Conservation (phyloP, 108 stramenopile genomes). For the Thalassiosira profunda region DNA sequence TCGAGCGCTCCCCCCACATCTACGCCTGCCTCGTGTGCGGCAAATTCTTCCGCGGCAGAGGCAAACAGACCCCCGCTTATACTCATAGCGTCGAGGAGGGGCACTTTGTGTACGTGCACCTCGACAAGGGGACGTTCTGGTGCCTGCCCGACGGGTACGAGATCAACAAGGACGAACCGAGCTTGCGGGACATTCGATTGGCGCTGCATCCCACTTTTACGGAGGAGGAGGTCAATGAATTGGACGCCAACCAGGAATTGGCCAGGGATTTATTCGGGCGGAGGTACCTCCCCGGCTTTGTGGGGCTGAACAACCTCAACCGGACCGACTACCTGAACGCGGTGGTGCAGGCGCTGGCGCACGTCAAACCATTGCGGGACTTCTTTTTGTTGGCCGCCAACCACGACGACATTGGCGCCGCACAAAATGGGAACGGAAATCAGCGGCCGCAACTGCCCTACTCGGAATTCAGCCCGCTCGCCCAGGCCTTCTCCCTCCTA, state of each 20-base stretch:
- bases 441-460: too few relatives aligned
- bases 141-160: constrained; percentile 98
- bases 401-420: not conserved
- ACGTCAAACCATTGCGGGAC: constrained; percentile 93
- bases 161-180: constrained; percentile 77
- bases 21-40: constrained; percentile 99
- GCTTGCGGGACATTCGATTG: constrained; percentile 84
- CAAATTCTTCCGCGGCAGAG: constrained; percentile 96
- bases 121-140: constrained; percentile 82
- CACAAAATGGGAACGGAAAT: too few relatives aligned
- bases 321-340: constrained; percentile 96
- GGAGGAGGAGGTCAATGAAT: constrained; percentile 55
- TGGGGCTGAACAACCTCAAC: constrained; percentile 95
- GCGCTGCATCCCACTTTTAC: constrained; percentile 90
- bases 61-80: constrained; percentile 94
- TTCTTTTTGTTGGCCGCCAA: constrained; percentile 80
- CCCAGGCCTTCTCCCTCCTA: constrained; percentile 89
- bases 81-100: constrained; percentile 92
- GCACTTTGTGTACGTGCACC: constrained; percentile 96
- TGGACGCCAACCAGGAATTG: constrained; percentile 82
- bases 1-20: constrained; percentile 92
- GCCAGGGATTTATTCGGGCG: constrained; percentile 93
- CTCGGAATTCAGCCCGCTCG: constrained; percentile 55
- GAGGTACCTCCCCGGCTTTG: constrained; percentile 95
- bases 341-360: constrained; percentile 92